Base-by-base conservation (phyloP, 208 protist genomes). In the Acanthamoeba royreba region DNA sequence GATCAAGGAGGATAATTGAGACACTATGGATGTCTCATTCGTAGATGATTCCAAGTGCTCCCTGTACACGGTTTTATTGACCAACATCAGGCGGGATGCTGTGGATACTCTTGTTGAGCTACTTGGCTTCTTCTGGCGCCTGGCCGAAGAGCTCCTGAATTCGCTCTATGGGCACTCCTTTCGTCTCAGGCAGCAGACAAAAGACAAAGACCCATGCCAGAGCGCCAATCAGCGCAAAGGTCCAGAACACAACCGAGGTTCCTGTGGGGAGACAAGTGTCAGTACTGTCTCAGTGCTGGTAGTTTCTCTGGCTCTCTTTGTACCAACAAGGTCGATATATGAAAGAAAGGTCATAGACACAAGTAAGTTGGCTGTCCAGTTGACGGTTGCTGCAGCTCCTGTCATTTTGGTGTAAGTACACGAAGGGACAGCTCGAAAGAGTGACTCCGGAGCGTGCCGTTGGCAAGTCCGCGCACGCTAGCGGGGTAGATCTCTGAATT, bases 401-500 rank as follows among this genome's bases (percentile, higher is more conserved):
- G 97, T 95, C n/a, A 69, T 17, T 8, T 38, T 28, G 42, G n/a
- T n/a, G n/a, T n/a, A n/a, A n/a, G n/a, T n/a, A n/a, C n/a, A n/a
- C n/a, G n/a, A n/a, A n/a, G n/a, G n/a, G n/a, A n/a, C n/a, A n/a
- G n/a, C n/a, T n/a, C n/a, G n/a, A n/a, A n/a, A n/a, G n/a, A n/a
- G n/a, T n/a, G n/a, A n/a, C n/a, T n/a, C n/a, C n/a, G n/a, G n/a
- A n/a, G n/a, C n/a, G n/a, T n/a, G n/a, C 74, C 74, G 28, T 86
- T 86, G 42, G 74, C 74, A 17, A 86, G 5, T 8, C 74, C 74
- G 89, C 98, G 98, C 31, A 98, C 94, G 66, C 97, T 94, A 11
- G 94, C 97, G 0, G 98, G 98, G 95, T 98, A 98, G 42, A 98
- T 97, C 94, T 98, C 98, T 15, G 97, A 96, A 95, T 98, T 98